phyloP scores from a whole-genome alignment of 2,329 filamentous ascomycete genomes.

The Bimuria novae-zelandiae region DNA sequence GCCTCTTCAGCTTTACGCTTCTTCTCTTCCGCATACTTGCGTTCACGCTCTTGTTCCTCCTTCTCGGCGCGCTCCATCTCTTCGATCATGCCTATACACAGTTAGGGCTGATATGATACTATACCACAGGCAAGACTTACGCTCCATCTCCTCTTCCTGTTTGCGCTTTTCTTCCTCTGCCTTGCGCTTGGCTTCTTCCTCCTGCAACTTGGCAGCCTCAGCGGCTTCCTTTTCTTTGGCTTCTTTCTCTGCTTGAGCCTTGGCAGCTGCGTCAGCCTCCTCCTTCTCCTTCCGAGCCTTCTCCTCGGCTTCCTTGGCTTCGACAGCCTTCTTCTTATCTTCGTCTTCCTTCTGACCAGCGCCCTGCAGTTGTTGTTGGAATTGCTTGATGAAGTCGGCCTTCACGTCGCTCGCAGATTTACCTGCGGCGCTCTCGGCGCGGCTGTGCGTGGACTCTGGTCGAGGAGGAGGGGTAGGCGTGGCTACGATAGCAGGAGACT shows the following conservation, averaged over 20 bases:
- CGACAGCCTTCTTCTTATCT: slow-evolving; percentile 56
- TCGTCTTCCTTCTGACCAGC: slow-evolving; percentile 60
- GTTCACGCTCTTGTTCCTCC: slow-evolving; percentile 67
- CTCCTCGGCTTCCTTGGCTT: slow-evolving; percentile 49
- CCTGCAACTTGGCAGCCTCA: slow-evolving; percentile 25
- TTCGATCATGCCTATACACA: slow-evolving; percentile 52
- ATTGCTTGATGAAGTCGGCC: slow-evolving; percentile 67
- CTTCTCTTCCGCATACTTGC: slow-evolving; percentile 72
- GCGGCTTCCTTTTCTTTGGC: slow-evolving; percentile 27
- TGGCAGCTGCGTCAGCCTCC: slow-evolving; percentile 37
- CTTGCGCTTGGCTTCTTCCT: slow-evolving; percentile 36
- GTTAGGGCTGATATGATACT: no score
- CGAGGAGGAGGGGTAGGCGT: slow-evolving; percentile 72
- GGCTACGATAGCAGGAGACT: slow-evolving; percentile 69
- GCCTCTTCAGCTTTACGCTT: slow-evolving; percentile 63
- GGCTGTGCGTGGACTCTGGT: slow-evolving; percentile 65
- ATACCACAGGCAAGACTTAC: no score
- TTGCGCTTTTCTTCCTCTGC: slow-evolving; percentile 55
- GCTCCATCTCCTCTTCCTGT: slow-evolving; percentile 56
- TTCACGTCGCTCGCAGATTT: slow-evolving; percentile 79
- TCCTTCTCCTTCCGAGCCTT: slow-evolving; percentile 48
- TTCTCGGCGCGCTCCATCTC: slow-evolving; percentile 59
- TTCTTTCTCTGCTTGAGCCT: slow-evolving; percentile 33
- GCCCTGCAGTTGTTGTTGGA: slow-evolving; percentile 57
- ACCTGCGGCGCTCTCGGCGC: slow-evolving; percentile 69